Percentiles rank a stretch among this genome's conserved stretches.
These are phyloP conservation scores for Nicotiana tomentosiformis DNA, from an alignment of 257 asterid genomes.

Conservation along the genomic window DNA sequence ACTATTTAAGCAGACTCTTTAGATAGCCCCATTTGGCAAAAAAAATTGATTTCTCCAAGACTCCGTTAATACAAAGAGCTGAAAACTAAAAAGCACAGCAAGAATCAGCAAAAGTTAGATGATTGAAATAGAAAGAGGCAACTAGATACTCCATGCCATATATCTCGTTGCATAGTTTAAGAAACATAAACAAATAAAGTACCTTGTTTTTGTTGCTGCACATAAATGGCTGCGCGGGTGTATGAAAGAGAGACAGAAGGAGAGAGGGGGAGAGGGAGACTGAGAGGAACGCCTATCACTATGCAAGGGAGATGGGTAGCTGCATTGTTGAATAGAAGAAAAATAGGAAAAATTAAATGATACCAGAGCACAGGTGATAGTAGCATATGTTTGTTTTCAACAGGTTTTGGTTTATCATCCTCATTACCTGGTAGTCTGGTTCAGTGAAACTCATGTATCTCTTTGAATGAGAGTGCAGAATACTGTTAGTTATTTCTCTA, in stretches of 20 bases:
- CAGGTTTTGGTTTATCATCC: neutral
- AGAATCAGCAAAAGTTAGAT: neutral
- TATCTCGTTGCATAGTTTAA: neutral
- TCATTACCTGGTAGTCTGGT: neutral
- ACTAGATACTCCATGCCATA: neutral
- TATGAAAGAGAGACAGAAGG: neutral
- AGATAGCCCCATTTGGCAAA: neutral
- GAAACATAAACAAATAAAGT: neutral
- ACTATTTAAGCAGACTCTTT: neutral
- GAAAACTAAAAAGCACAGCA: neutral
- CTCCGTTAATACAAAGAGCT: neutral
- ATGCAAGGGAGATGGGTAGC: neutral
- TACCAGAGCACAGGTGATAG: neutral
- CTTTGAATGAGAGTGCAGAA: neutral
- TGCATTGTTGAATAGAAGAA: neutral
- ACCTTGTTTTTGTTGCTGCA: neutral
- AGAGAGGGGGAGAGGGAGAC: neutral
- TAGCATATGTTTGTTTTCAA: neutral
- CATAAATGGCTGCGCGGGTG: neutral
- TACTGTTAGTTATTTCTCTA: neutral
- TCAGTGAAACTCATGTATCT: neutral
- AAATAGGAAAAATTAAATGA: neutral
- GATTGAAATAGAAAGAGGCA: neutral
- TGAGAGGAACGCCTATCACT: neutral
- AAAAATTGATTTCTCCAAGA: neutral